Percentiles rank a stretch among this genome's conserved stretches.
These are phyloP conservation scores for Lippia alba DNA, from an alignment of 305 asterid genomes.

Conservation along the genomic window DNA sequence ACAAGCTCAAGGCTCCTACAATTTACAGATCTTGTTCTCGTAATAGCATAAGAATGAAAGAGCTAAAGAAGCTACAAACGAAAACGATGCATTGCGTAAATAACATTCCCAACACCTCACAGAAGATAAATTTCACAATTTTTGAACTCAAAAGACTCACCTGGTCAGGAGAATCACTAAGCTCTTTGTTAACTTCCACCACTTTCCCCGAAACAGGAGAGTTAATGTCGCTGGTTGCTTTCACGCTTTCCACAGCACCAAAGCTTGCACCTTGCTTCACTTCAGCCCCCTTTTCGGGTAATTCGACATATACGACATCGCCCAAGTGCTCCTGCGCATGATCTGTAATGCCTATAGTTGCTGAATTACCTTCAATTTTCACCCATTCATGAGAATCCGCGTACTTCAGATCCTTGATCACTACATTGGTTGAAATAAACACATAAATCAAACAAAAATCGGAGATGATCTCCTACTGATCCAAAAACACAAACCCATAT, in stretches of 20 bases:
- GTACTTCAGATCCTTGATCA: constrained; percentile 81
- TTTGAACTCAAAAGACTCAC: constrained; percentile 51
- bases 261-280: constrained; percentile 75
- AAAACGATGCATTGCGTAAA: constrained; percentile 8
- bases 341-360: constrained; percentile 87
- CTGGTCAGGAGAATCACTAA: constrained; percentile 75
- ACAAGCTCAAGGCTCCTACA: constrained; percentile 10
- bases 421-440: constrained; percentile 47
- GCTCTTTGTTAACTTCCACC: constrained; percentile 71
- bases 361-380: constrained; percentile 78
- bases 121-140: neutral
- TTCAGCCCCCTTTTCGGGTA: constrained; percentile 76
- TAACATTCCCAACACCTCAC: neutral
- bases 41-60: neutral
- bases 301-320: constrained; percentile 85
- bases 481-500: constrained; percentile 30
- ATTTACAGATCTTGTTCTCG: neutral
- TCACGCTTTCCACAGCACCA: constrained; percentile 98
- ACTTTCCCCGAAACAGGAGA: constrained; percentile 96
- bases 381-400: constrained; percentile 96
- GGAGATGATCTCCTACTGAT: constrained; percentile 25
- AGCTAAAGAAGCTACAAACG: neutral
- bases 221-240: constrained; percentile 90
- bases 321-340: constrained; percentile 97
- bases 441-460: constrained; percentile 4